Evolutionary conservation across 2,329 filamentous ascomycete genomes (phyloP), one percentile per base, ranked within the genome.

Genomic region (Fusarium oxysporum): DNA sequence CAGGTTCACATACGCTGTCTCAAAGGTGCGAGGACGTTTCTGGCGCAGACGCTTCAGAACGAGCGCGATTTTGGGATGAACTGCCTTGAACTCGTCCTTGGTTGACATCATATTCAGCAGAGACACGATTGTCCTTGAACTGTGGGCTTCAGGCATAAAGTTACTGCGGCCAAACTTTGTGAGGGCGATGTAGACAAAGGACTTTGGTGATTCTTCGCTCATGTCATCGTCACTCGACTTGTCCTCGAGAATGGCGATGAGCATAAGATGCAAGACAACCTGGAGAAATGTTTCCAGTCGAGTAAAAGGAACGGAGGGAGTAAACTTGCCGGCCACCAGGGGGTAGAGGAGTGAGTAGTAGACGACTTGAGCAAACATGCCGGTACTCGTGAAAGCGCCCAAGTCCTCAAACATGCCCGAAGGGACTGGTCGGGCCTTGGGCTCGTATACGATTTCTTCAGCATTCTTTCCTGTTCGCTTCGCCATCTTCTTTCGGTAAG

Each of bases 271-370:
- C 37, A 99, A 84, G 4, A 97, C 92, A 50, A 98, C 93, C 78
- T 98, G 96, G 37, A 98, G 84, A 82, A 97, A 98, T 0, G 94
- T 92, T 82, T 99, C 96, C 13, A 98, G 88, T 59, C 96, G 90
- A 3, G 95, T 97, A 16, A 88, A 86, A 13, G 94, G 93, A 32
- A 98, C 92, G 23, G 87, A 90, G 1, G 94, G 92, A 2, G 93
- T 94, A 33, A 90, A 87, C 53, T 88, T 87, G 61, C 90, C 86
- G 28, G 91, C 91, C 35, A 92, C 90, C 9, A 97, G 84, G 4
- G 93, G 91, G 80, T 97, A 98, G 23, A 95, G 86, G 19, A 99
- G 86, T 28, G 93, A 92, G 80, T 97, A 96, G 82, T 95, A 97
- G 55, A 98, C 90, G 69, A 98, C 90, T 80, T 98, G 95, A 14